Conservation (phyloP, 371 early-diverging fungal genomes). For the Mortierella sp. region DNA sequence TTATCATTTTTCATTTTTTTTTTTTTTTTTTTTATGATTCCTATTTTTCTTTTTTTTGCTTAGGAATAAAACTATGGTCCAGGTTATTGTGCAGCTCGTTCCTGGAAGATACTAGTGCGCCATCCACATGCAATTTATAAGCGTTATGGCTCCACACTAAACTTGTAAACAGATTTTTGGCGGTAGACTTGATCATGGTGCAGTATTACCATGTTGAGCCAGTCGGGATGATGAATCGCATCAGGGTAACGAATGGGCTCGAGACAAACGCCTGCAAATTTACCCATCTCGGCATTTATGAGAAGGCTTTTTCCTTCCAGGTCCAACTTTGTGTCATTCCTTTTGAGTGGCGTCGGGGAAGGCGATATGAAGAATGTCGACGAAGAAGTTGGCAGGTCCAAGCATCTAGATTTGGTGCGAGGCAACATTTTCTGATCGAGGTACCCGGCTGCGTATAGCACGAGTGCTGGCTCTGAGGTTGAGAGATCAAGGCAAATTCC, state of each 20-base stretch:
- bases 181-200: conserved; percentile 39
- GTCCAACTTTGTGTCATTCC: background rate
- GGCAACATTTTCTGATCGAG: conserved; percentile 19
- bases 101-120: background rate
- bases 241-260: conserved; percentile 54
- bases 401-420: conserved; percentile 24
- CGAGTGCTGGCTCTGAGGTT: conserved; percentile 48
- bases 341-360: background rate
- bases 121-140: background rate
- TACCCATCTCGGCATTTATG: conserved; percentile 27
- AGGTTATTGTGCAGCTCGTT: background rate
- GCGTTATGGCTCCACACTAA: conserved; percentile 3
- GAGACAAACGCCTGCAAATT: conserved; percentile 40
- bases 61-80: background rate
- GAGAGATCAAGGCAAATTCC: conserved; percentile 39
- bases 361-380: conserved; percentile 17
- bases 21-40: background rate
- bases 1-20: background rate
- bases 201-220: conserved; percentile 40
- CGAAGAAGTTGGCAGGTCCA: conserved; percentile 9
- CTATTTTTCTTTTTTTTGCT: conserved; percentile 1
- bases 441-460: conserved; percentile 44
- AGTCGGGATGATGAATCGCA: conserved; percentile 45
- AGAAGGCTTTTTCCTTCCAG: background rate
- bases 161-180: conserved; percentile 33